Conservation (phyloP, 495 filamentous ascomycete species). For the Daldinia bambusicola region DNA sequence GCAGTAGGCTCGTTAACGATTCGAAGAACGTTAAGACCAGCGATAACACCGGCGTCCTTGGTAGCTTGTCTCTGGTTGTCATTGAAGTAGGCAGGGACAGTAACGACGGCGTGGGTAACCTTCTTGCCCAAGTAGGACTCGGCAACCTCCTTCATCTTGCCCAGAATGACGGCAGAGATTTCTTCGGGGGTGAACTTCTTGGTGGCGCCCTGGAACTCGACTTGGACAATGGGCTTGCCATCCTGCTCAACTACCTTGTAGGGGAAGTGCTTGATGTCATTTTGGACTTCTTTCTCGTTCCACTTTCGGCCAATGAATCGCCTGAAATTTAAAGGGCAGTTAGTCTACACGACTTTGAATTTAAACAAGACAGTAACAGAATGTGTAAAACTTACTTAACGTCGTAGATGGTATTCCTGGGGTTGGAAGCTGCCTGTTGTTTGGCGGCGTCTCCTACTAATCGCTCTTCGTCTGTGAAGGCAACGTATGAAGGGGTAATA, state of each 20-base stretch:
- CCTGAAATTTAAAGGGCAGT: conserved; percentile 54
- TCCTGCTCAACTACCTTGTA: conserved; percentile 85
- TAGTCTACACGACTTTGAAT: conserved; percentile 38
- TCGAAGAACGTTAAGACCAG: conserved; percentile 95
- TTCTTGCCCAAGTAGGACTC: conserved; percentile 94
- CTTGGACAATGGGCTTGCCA: conserved; percentile 82
- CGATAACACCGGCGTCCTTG: conserved; percentile 95
- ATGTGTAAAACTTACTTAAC: conserved; percentile 75
- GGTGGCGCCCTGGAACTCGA: conserved; percentile 76
- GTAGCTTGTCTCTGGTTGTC: conserved; percentile 98
- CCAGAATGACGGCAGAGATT: conserved; percentile 85
- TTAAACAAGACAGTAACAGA: not conserved
- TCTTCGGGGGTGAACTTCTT: conserved; percentile 89
- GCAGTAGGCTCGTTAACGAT: conserved; percentile 96
- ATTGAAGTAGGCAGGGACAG: conserved; percentile 99
- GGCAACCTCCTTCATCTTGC: conserved; percentile 98
- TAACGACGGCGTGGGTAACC: conserved; percentile 96
- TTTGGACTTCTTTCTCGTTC: conserved; percentile 84
- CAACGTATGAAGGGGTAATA: conserved; percentile 98
- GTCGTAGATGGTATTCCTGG: conserved; percentile 87
- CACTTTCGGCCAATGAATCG: conserved; percentile 92
- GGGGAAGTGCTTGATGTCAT: conserved; percentile 89
- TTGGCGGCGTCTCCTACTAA: conserved; percentile 98
- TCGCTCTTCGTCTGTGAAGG: conserved; percentile 97
- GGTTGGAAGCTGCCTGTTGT: conserved; percentile 98